A percentile compares a stretch with the other conserved stretches of the same genome.
Conservation (phyloP, 495 filamentous ascomycete species). For the Neurospora sp. region DNA sequence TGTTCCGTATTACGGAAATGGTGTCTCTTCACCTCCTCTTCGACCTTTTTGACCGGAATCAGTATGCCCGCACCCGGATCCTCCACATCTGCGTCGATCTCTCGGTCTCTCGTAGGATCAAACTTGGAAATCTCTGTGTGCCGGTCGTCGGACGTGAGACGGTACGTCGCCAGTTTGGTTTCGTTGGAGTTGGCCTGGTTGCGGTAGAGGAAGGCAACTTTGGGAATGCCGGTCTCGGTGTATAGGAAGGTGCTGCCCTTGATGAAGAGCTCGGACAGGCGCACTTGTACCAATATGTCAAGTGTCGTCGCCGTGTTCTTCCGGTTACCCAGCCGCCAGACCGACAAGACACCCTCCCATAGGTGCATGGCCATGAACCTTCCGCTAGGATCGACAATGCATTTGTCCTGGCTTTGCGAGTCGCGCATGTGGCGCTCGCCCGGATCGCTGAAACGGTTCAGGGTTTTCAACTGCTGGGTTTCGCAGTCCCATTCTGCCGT, state of each 20-base stretch:
- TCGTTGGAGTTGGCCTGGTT: slow-evolving; percentile 53
- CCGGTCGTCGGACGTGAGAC: slow-evolving; percentile 42
- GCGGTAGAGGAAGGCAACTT: slow-evolving; percentile 76
- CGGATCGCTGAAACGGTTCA: slow-evolving; percentile 55
- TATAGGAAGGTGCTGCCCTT: slow-evolving; percentile 73
- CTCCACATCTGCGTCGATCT: slow-evolving; percentile 46
- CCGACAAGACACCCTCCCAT: slow-evolving; percentile 79
- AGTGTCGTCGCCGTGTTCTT: slow-evolving; percentile 48
- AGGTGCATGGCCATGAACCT: slow-evolving; percentile 76
- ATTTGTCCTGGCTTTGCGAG: slow-evolving; percentile 63
- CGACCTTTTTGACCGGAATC: slow-evolving; percentile 63
- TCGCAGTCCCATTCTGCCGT: slow-evolving; percentile 71
- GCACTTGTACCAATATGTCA: slow-evolving; percentile 57
- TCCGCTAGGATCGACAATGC: slow-evolving; percentile 73
- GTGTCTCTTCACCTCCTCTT: slow-evolving; percentile 41
- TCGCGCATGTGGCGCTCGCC: slow-evolving; percentile 74
- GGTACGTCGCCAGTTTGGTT: slow-evolving; percentile 50
- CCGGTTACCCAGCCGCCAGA: slow-evolving; percentile 47
- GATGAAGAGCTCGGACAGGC: slow-evolving; percentile 82
- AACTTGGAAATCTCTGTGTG: slow-evolving; percentile 34
- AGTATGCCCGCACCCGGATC: slow-evolving; percentile 69
- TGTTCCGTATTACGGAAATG: slow-evolving; percentile 38
- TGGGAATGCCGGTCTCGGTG: slow-evolving; percentile 60
- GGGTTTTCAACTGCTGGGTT: slow-evolving; percentile 52
- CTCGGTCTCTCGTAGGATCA: slow-evolving; percentile 35